Conservation (phyloP, 2,329 filamentous ascomycete genomes). For the Dactylonectria estremocensis region DNA sequence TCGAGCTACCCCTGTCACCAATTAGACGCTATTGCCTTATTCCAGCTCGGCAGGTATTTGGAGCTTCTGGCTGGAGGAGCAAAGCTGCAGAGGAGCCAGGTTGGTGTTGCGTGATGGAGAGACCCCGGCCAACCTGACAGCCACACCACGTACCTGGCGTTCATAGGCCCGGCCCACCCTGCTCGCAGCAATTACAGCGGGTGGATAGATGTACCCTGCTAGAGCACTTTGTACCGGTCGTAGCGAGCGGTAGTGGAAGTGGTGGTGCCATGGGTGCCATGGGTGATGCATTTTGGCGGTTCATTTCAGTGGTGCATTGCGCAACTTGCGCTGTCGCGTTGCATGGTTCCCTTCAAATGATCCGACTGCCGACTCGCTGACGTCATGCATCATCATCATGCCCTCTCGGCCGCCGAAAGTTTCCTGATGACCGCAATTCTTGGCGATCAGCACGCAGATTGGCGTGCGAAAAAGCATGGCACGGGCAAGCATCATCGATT, state of each 20-base stretch:
- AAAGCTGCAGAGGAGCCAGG: too few species aligned
- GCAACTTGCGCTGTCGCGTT: background rate
- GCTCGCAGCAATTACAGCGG: background rate
- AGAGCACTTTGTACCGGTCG: too few species aligned
- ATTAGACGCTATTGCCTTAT: background rate
- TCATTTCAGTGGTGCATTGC: background rate
- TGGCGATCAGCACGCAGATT: constrained; percentile 28
- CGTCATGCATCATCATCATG: constrained; percentile 47
- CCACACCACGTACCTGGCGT: constrained; percentile 10
- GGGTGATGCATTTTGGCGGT: background rate
- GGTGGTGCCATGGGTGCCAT: background rate
- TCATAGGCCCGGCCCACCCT: background rate
- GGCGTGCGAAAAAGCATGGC: constrained; percentile 20
- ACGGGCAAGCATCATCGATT: constrained; percentile 11
- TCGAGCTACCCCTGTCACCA: background rate
- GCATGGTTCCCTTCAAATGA: constrained; percentile 1
- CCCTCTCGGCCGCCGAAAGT: constrained; percentile 34
- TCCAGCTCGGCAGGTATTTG: constrained; percentile 15
- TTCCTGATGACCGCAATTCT: constrained; percentile 38
- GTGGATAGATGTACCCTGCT: background rate
- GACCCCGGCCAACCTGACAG: background rate
- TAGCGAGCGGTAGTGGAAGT: too few species aligned
- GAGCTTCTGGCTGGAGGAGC: constrained; percentile 7
- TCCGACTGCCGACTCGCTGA: constrained; percentile 30
- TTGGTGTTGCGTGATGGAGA: background rate